Evolutionary conservation across 2,329 filamentous ascomycete genomes (phyloP), one percentile per base, ranked within the genome.

Genomic region (Alternaria sp.): DNA sequence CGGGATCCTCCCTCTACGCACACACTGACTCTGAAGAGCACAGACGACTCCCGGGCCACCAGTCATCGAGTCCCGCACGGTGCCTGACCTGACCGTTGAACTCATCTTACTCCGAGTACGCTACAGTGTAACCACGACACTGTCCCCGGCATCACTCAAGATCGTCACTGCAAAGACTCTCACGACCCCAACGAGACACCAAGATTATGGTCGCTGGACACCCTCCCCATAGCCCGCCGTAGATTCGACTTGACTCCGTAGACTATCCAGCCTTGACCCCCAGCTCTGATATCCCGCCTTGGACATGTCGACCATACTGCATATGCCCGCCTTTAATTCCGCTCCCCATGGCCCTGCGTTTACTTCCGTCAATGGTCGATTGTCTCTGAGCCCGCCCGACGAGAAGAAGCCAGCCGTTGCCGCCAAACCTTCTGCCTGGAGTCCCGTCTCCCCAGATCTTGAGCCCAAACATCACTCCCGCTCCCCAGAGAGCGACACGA

Each of bases 291-390:
- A 60, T 28, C 33, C 21, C 33, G 50, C 57, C 45, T 43, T 55
- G 57, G 57, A 60, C 57, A 79, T 79, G 78, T 77, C 78, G 67
- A 74, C 76, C 70, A 72, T 75, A 65, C 69, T 78, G 41, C 76
- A 78, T 55, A 68, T 72, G 64, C 74, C 71, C 44, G 60, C 74
- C 23, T 72, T 75, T 66, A 73, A 70, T 66, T 66, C 64, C 21
- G 63, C 72, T 58, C 67, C 71, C 33, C 78, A 74, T 67, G 72
- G 76, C 37, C 68, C 78, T 63, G 76, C 74, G 50, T 80, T 80
- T 64, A 80, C 78, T 8, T 74, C 78, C 41, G 77, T 80, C 28
- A 80, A 80, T 70, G 75, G 75, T 63, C 64, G 71, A 59, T 65
- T 69, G 18, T 75, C 76, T 26, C 71, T 75, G 41, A 69, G 71